Evolutionary conservation across 441 rosid species (phyloP).

Genomic region (Sinapis alba): DNA sequence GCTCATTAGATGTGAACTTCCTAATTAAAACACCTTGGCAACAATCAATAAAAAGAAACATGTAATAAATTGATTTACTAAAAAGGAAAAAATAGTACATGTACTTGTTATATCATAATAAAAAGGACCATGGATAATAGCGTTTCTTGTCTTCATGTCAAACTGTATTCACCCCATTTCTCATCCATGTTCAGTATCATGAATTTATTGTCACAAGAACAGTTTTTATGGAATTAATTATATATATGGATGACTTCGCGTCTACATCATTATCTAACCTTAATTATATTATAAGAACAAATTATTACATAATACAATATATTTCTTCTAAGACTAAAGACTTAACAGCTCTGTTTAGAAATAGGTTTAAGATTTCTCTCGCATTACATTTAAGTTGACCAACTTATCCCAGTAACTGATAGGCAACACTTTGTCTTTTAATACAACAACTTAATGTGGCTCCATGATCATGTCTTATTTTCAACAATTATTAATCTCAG

Average conservation of each 20-base stretch:
- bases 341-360: neutral
- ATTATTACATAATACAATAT: neutral
- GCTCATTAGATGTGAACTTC: neutral
- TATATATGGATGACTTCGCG: constrained; percentile 7
- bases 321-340: neutral
- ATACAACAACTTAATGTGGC: neutral
- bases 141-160: neutral
- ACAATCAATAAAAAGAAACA: neutral
- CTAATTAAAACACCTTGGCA: neutral
- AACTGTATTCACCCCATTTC: neutral
- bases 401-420: constrained; percentile 3
- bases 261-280: constrained; percentile 12
- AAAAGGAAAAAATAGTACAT: neutral
- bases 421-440: neutral
- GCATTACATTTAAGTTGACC: neutral
- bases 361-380: neutral
- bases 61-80: neutral
- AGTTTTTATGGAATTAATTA: neutral
- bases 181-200: constrained; percentile 16
- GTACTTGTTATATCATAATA: neutral
- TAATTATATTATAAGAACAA: neutral
- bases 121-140: neutral
- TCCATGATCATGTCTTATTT: neutral
- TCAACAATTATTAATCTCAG: constrained; percentile 23
- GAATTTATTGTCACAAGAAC: neutral